Base-by-base conservation (phyloP, 1,284 basidiomycete species). In the Rhodotorula sp. region DNA sequence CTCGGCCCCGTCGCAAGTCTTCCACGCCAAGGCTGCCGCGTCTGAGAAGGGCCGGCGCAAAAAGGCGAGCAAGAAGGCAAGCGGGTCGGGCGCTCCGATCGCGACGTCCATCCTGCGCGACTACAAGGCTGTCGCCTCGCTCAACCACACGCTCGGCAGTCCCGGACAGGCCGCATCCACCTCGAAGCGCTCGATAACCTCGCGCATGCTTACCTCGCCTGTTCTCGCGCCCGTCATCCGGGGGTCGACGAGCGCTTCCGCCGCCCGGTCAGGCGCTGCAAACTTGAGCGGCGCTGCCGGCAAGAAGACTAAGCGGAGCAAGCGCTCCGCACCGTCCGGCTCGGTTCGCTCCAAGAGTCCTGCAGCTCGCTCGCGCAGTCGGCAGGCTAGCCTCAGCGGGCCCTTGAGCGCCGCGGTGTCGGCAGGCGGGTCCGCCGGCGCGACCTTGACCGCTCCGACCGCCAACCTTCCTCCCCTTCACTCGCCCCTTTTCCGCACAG, bases 131-230 rank as follows among this genome's bases (percentile, higher is more conserved):
- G 57, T 52, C 7, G 46, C 59, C 8, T 58, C 54, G 25, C 66
- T 68, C 7, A 55, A 63, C 10, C 66, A 68, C 42, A 68, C 66
- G 17, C 63, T 67, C 62, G 70, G 66, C 62, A 42, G 53, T 13
- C 45, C 34, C 0, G 52, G 45, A 0, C 45, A 45, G 10, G 34
- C 46, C 25, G 53, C 44, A 9, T 23, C 65, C 44, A 48, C 45
- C 10, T 60, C 61, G 25, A 69, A 27, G 41, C 57, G 57, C 17
- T n/a, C 68, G 7, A 73, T 71, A 58, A 63, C 65, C 27, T 64
- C 66, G 1, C 64, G 74, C 19, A 75, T 75, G 74, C 67, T 75
- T 52, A 75, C 74, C 12, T 64, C 61, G 19, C 74, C 74, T 23
- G 74, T 75, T 4, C 62, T 75, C 42, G 74, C 63, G 1, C 72